Base-by-base conservation (phyloP, 768 basidiomycete species). In the Lactifluus subvellereus region DNA sequence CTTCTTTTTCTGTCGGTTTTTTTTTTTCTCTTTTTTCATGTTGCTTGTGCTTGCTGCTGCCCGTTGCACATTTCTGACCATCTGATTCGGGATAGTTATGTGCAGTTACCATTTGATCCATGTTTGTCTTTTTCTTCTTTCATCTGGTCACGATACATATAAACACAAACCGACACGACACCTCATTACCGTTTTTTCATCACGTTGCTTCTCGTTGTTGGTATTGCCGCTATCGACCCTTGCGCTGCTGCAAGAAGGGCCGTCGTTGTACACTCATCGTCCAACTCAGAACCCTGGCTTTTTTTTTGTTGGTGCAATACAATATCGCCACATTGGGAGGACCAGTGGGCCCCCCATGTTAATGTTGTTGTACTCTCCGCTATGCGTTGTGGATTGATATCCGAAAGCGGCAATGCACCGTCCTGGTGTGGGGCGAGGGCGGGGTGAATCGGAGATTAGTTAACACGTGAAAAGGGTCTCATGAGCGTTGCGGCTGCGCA, bases 121-220 rank as follows among this genome's bases (percentile, higher is more conserved):
- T 56, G 22, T 42, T 49, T 55, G 33, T 38, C 16, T 48, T 27
- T 16, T 45, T 40, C 22, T 16, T 43, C 7, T 64, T 27, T 55
- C 57, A 54, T 35, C 59, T 55, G 53, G 54, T 55, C 57, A 59
- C 49, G 33, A 49, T 60, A 40, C 63, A 60, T 64, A 64, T 60
- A 60, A 59, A 55, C 63, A 57, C 57, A 68, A 64, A 61, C 59
- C 59, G 61, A 57, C 70, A 67, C 65, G 66, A 64, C 69, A 68
- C 63, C 61, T 66, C 67, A 69, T 66, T 64, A 60, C 65, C n/a
- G 57, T 67, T 60, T 37, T 67, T 62, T 59, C 52, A 38, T 54
- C 45, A 35, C 42, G 55, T 60, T 64, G 59, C 64, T 56, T 65
- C 56, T 54, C 65, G 55, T 67, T 64, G 65, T 64, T 67, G 53